Conservation (phyloP, 805 yeast species). For the Yarrowia osloensis region DNA sequence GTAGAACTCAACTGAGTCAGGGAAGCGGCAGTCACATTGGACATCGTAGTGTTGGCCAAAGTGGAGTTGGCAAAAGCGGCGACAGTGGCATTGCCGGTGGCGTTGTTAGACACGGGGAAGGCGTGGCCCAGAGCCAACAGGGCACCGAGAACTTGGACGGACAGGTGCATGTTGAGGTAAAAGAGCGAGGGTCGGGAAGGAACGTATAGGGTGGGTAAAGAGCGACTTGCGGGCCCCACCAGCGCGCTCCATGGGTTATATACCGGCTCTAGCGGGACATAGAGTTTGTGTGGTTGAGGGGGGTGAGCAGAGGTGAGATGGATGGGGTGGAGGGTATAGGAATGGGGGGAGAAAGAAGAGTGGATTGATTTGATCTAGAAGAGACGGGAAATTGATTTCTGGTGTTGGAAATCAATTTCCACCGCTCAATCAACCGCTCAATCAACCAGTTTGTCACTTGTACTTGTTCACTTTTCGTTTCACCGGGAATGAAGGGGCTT, state of each 20-base stretch:
- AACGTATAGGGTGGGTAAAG: conserved; percentile 29
- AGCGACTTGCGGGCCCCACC: background rate
- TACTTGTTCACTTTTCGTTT: no score
- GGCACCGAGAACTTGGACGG: conserved; percentile 1
- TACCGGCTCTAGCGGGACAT: background rate
- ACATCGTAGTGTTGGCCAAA: background rate
- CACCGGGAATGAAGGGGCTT: conserved; percentile 30
- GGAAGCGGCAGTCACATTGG: background rate
- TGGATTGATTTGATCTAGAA: no score
- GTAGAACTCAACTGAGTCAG: background rate
- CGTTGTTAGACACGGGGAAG: background rate
- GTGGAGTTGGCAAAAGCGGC: background rate
- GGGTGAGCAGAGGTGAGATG: no score
- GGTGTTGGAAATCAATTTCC: background rate
- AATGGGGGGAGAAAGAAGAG: no score
- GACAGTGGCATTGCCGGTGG: background rate
- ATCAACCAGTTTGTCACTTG: no score
- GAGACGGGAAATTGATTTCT: background rate
- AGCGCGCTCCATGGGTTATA: conserved; percentile 4
- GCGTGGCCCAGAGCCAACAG: conserved; percentile 14
- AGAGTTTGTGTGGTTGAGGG: background rate
- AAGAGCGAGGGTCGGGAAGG: background rate
- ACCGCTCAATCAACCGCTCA: no score
- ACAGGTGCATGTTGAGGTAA: background rate
- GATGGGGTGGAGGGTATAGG: no score